Conservation (phyloP, 225 moss, liverwort and hornwort genomes). For the Physcomitrium patens region DNA sequence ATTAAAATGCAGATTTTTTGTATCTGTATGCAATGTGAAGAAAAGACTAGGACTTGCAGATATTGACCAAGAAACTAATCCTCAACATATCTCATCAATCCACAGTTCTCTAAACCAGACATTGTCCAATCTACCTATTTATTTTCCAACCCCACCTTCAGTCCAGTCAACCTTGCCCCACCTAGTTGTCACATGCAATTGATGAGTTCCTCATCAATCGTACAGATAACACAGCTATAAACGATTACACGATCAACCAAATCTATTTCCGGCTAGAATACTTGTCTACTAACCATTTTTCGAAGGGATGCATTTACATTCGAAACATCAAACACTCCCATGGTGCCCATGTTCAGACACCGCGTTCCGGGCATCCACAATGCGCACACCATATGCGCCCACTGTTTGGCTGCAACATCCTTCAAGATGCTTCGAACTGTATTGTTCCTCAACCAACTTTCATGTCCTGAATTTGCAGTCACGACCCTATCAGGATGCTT, state of each 20-base stretch:
- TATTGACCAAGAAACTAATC: too few relatives aligned
- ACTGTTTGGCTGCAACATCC: conserved; percentile 71
- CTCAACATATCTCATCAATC: too few relatives aligned
- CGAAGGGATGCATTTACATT: conserved; percentile 66
- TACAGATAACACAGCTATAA: not conserved
- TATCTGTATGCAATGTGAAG: too few relatives aligned
- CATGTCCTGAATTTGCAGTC: conserved; percentile 10
- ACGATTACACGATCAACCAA: not conserved
- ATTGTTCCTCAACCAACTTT: conserved; percentile 58
- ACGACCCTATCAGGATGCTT: conserved; percentile 20
- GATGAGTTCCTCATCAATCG: too few relatives aligned
- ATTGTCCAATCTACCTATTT: too few relatives aligned
- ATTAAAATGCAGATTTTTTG: too few relatives aligned
- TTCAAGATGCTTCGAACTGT: conserved; percentile 59
- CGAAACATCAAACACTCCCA: conserved; percentile 96
- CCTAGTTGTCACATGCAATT: too few relatives aligned
- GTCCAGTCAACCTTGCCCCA: too few relatives aligned
- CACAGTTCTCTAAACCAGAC: too few relatives aligned
- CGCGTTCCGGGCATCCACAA: conserved; percentile 99
- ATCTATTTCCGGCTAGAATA: conserved; percentile 13
- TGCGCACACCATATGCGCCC: conserved; percentile 99
- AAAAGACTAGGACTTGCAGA: too few relatives aligned
- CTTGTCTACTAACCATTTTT: conserved; percentile 62
- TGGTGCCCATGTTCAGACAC: conserved; percentile 88
- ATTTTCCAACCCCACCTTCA: too few relatives aligned